Evolutionary conservation across 345 rosid genomes (phyloP), one percentile per base, ranked within the genome.

Genomic region (Lepidium africanum): DNA sequence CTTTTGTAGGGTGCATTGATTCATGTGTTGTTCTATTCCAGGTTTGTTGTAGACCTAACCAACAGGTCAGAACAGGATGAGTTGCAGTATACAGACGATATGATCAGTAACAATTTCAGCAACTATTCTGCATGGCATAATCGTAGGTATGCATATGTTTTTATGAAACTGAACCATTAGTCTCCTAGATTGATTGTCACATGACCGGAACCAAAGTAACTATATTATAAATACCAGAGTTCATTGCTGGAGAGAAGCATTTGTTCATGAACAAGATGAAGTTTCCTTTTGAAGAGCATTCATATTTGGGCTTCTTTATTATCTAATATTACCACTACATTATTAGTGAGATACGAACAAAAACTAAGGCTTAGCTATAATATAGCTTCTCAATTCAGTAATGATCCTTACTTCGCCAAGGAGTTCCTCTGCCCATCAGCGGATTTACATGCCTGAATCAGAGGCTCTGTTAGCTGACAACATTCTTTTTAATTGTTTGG

Each of bases 111-210:
- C 0, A 82, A 89, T 81, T 79, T 94, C 76, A 91, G 97, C 78
- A 91, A 87, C 81, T 94, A 94, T 78, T 94, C 99, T 57, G 99
- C 97, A 0, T 94, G 97, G 99, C 99, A 94, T 75, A 87, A 89
- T 80, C 92, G 92, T 42, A 87, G 98, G 98, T 93, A 78, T 6
- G 82, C 41, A 39, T 69, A 60, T 27, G n/a, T 50, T 35, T 49
- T 27, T 5, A 54, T 9, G 7, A 41, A 59, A 43, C n/a, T 35
- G 58, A 27, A n/a, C 42, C 6, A 21, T 16, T 36, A 50, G 27
- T 69, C 58, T 15, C 19, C 51, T 63, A 49, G 33, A 38, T 73
- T 63, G 57, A 36, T 63, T 6, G 23, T 23, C 39, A 52, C 38
- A 59, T 41, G 47, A 25, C 65, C 12, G 41, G 4, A 37, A 58